Percentiles rank a stretch among this genome's conserved stretches.
Evolutionary conservation across 2,329 filamentous ascomycete species (phyloP).

Genomic region (Aspergillus fumigatus): DNA sequence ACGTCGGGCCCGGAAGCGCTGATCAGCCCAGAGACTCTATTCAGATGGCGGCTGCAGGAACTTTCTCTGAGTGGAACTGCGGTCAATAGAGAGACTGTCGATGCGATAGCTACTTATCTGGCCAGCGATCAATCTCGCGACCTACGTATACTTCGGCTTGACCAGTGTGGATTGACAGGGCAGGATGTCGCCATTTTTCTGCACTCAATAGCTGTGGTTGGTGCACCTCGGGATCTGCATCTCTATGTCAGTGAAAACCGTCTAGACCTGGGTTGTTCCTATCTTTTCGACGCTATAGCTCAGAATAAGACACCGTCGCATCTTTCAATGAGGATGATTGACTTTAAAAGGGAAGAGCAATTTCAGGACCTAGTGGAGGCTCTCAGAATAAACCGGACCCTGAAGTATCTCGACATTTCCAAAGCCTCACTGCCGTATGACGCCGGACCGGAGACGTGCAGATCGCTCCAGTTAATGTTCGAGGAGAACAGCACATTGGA

Average conservation of each 20-base stretch:
- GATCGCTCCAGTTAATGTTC: conserved; percentile 59
- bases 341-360: conserved; percentile 61
- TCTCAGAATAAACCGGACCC: conserved; percentile 57
- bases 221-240: conserved; percentile 54
- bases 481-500: conserved; percentile 62
- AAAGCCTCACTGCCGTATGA: conserved; percentile 66
- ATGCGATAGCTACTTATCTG: conserved; percentile 62
- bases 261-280: conserved; percentile 40
- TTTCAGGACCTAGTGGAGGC: conserved; percentile 62
- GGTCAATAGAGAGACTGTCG: conserved; percentile 59
- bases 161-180: conserved; percentile 63
- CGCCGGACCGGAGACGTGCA: conserved; percentile 63
- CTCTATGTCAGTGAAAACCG: conserved; percentile 62
- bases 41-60: conserved; percentile 64
- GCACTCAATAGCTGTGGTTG: conserved; percentile 55
- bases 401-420: conserved; percentile 64
- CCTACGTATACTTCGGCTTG: conserved; percentile 58
- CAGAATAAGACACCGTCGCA: conserved; percentile 57
- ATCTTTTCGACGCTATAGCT: conserved; percentile 41
- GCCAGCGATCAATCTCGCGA: conserved; percentile 56
- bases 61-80: conserved; percentile 60
- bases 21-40: conserved; percentile 61
- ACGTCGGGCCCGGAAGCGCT: conserved; percentile 60
- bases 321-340: conserved; percentile 63
- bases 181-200: conserved; percentile 62